These are phyloP conservation scores for Exophiala lecanii-corni DNA, from an alignment of 2,329 filamentous ascomycete species.

Conservation along the genomic window DNA sequence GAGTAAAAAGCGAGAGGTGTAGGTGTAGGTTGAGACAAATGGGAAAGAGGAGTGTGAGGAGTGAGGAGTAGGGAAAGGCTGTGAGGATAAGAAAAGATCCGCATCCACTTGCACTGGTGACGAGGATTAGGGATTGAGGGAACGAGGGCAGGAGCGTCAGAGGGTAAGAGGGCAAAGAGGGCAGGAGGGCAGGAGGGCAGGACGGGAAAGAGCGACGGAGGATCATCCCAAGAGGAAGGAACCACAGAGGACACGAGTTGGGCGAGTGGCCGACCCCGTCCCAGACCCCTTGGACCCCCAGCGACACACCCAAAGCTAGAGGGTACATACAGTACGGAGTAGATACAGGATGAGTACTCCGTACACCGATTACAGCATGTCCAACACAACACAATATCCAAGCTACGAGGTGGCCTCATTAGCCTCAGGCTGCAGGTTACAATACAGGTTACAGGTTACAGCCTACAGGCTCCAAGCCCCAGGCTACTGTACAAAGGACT, in stretches of 20 bases:
- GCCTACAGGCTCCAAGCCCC: no score
- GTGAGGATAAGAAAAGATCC: slow-evolving; percentile 1
- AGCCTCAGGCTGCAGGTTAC: no score
- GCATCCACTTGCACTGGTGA: background rate
- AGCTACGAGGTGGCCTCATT: no score
- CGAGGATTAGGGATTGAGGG: slow-evolving; percentile 2
- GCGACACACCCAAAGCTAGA: no score
- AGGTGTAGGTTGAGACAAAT: background rate
- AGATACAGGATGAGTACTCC: no score
- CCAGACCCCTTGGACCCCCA: no score
- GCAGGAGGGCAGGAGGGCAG: background rate
- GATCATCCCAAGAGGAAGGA: background rate
- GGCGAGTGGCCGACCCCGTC: background rate
- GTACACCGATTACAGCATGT: no score
- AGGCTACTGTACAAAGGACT: no score
- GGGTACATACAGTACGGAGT: no score
- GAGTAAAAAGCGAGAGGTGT: background rate
- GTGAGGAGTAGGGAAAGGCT: slow-evolving; percentile 9
- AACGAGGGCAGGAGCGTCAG: slow-evolving; percentile 6
- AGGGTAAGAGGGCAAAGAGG: background rate
- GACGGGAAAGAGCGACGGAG: background rate
- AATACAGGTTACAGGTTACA: no score
- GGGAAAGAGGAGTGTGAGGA: background rate
- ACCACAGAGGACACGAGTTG: background rate
- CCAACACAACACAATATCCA: no score